These are phyloP conservation scores for Polychytrium aggregatum DNA, from an alignment of 192 early-diverging fungal species.

Conservation along the genomic window DNA sequence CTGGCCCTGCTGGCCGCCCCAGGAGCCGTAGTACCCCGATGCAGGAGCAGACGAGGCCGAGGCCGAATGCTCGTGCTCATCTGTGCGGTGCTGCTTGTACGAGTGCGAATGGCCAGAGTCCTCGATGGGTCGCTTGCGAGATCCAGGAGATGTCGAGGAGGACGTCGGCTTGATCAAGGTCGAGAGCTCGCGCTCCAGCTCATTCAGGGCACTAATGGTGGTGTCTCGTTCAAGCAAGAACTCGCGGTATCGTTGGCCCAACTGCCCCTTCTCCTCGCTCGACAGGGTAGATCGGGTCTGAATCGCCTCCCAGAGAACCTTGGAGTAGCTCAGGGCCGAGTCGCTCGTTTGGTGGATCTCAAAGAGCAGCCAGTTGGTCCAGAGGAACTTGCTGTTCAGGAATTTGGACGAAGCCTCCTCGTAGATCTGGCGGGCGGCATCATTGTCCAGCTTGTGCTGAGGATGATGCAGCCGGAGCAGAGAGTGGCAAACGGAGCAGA, in stretches of 20 bases:
- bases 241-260: conserved; percentile 43
- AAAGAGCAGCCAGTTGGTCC: conserved; percentile 47
- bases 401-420: conserved; percentile 26
- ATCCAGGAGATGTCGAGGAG: conserved; percentile 4
- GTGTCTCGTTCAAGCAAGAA: conserved; percentile 40
- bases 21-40: neutral
- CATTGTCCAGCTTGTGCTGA: conserved; percentile 2
- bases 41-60: neutral
- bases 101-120: neutral
- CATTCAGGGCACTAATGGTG: conserved; percentile 28
- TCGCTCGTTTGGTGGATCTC: conserved; percentile 31
- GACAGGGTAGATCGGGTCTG: conserved; percentile 26
- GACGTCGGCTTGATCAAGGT: too few species aligned
- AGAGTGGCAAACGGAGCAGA: too few species aligned
- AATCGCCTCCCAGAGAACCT: conserved; percentile 36
- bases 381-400: conserved; percentile 40
- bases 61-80: neutral
- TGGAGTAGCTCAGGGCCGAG: conserved; percentile 26
- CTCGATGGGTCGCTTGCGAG: neutral
- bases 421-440: conserved; percentile 33
- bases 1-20: neutral
- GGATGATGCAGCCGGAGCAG: too few species aligned
- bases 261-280: conserved; percentile 40
- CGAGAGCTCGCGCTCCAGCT: conserved; percentile 27
- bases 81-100: conserved; percentile 1